These are phyloP conservation scores for Saturnispora kantuleensis DNA, from an alignment of 805 yeast genomes.

Conservation along the genomic window DNA sequence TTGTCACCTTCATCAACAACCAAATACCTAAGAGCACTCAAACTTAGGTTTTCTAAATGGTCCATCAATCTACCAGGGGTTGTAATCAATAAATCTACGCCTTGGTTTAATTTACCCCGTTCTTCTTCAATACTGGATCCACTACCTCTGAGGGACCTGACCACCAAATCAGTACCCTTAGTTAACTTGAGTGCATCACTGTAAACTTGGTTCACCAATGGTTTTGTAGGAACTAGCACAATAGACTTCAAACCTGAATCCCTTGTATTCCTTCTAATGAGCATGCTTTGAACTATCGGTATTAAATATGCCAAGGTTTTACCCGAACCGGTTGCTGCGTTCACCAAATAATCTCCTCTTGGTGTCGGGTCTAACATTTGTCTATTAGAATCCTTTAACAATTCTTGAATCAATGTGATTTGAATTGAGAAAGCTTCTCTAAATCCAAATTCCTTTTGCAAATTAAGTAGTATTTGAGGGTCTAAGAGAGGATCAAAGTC, in stretches of 20 bases:
- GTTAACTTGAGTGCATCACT: constrained; percentile 49
- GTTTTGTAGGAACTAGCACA: constrained; percentile 81
- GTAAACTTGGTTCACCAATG: constrained; percentile 75
- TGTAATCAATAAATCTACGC: constrained; percentile 58
- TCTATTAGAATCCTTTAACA: constrained; percentile 34
- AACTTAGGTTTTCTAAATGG: constrained; percentile 38
- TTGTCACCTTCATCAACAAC: constrained; percentile 80
- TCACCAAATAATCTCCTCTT: constrained; percentile 72
- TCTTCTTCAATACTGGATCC: constrained; percentile 49
- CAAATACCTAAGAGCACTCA: constrained; percentile 48
- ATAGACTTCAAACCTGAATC: constrained; percentile 62
- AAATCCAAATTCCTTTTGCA: constrained; percentile 35
- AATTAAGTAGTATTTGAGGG: constrained; percentile 34
- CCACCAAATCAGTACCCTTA: constrained; percentile 57
- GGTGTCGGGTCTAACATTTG: constrained; percentile 39
- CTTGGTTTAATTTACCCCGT: constrained; percentile 29
- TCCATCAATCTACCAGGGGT: constrained; percentile 85
- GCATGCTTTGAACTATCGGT: constrained; percentile 67
- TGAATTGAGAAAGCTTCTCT: constrained; percentile 70
- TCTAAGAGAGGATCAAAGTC: constrained; percentile 37
- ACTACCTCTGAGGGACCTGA: constrained; percentile 47
- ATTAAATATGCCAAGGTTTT: constrained; percentile 83
- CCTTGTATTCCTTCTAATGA: constrained; percentile 2
- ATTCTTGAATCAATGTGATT: constrained; percentile 48
- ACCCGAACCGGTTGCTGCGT: constrained; percentile 95